Evolutionary conservation across 2,329 filamentous ascomycete genomes (phyloP).

Genomic region (Aspergillus transmontanensis): DNA sequence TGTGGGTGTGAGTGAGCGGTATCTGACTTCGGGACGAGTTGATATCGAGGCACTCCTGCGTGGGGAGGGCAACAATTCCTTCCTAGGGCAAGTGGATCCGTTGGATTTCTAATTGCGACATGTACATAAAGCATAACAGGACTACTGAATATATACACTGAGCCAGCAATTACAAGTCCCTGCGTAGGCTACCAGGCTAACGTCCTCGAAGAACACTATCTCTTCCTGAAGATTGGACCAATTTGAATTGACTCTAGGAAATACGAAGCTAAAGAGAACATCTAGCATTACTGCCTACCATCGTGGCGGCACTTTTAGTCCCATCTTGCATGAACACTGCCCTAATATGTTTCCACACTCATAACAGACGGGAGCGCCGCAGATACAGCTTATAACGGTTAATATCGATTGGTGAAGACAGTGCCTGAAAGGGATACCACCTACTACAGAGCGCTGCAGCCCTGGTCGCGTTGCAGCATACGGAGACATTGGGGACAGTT

Average conservation of each 20-base stretch:
- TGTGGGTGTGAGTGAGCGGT: constrained; percentile 82
- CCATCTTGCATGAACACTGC: too few species aligned
- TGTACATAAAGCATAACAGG: constrained; percentile 7
- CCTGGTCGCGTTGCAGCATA: too few species aligned
- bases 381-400: background rate
- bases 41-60: constrained; percentile 74
- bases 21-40: constrained; percentile 75
- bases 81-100: constrained; percentile 60
- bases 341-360: background rate
- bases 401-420: too few species aligned
- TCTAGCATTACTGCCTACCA: background rate
- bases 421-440: too few species aligned
- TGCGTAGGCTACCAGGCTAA: background rate
- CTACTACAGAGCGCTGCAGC: too few species aligned
- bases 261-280: too few species aligned
- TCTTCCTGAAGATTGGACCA: too few species aligned
- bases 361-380: background rate
- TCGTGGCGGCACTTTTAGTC: too few species aligned
- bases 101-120: constrained; percentile 38
- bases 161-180: background rate
- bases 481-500: too few species aligned
- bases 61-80: constrained; percentile 64
- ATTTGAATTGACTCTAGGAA: too few species aligned
- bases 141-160: background rate
- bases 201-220: too few species aligned